Conservation (phyloP, 345 rosid species). For the Litchi chinensis region DNA sequence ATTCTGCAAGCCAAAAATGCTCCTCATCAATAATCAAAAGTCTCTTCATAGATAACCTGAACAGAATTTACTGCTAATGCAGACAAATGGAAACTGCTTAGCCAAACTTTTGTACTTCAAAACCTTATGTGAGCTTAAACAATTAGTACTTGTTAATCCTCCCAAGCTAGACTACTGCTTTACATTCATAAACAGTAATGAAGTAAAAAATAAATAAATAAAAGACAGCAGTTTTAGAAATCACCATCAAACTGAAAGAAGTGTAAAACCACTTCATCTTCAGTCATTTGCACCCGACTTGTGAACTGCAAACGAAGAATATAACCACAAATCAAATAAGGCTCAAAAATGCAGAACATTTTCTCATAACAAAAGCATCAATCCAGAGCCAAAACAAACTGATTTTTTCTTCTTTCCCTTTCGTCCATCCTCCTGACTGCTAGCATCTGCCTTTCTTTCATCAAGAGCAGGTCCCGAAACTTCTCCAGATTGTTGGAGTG, state of each 20-base stretch:
- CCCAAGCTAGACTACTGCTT: neutral
- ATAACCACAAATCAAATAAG: neutral
- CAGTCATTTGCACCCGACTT: slow-evolving; percentile 75
- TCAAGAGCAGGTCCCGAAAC: slow-evolving; percentile 25
- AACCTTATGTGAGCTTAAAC: neutral
- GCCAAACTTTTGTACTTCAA: neutral
- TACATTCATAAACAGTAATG: neutral
- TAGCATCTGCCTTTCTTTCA: slow-evolving; percentile 36
- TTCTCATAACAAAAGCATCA: neutral
- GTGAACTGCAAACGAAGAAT: slow-evolving; percentile 40
- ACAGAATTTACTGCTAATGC: neutral
- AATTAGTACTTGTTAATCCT: neutral
- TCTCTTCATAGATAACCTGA: neutral
- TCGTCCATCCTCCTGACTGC: slow-evolving; percentile 23
- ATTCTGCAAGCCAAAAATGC: slow-evolving; percentile 44
- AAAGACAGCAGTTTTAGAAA: neutral
- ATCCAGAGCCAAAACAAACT: slow-evolving; percentile 37
- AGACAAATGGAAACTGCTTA: neutral
- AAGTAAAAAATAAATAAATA: neutral
- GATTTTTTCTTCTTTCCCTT: slow-evolving; percentile 48
- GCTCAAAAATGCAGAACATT: neutral
- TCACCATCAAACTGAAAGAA: slow-evolving; percentile 89
- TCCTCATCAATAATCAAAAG: slow-evolving; percentile 14
- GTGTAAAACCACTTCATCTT: slow-evolving; percentile 71
- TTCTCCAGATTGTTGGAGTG: slow-evolving; percentile 51